Conservation (phyloP, 441 rosid species). For the Erodium trifolium region DNA sequence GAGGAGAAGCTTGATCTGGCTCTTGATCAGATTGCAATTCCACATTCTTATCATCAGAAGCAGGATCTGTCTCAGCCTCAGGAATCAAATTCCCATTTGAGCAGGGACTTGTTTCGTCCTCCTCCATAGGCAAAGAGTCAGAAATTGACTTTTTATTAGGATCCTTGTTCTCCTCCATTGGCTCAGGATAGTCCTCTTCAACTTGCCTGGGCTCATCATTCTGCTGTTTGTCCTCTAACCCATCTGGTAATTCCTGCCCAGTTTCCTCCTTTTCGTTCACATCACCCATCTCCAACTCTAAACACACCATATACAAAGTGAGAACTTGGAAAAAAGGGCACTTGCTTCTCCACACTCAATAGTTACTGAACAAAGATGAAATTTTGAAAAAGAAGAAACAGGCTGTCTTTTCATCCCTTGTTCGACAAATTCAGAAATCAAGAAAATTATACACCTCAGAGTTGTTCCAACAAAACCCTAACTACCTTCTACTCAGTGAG, state of each 20-base stretch:
- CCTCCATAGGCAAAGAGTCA: conserved; percentile 21
- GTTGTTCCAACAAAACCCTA: conserved; percentile 5
- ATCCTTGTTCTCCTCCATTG: neutral
- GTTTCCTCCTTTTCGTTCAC: conserved; percentile 27
- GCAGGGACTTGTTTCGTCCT: conserved; percentile 17
- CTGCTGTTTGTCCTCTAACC: conserved; percentile 15
- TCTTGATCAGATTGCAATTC: conserved; percentile 11
- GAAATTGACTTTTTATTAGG: conserved; percentile 7
- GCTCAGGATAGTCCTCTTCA: conserved; percentile 18
- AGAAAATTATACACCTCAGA: neutral
- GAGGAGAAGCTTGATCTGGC: conserved; percentile 17
- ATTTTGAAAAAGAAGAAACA: neutral
- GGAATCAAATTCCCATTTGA: conserved; percentile 15
- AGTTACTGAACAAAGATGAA: neutral
- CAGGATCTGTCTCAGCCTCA: conserved; percentile 11
- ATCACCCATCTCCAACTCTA: conserved; percentile 29
- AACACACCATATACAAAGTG: conserved; percentile 1
- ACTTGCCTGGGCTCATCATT: conserved; percentile 13
- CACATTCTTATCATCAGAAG: conserved; percentile 11
- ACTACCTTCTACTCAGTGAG: neutral
- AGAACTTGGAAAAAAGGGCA: neutral
- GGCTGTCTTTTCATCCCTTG: neutral
- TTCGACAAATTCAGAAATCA: neutral
- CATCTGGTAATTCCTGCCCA: conserved; percentile 19
- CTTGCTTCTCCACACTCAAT: neutral